A percentile compares a stretch with the other conserved stretches of the same genome.
phyloP scores from a whole-genome alignment of 106 monocot genomes.

The Allium sativum region DNA sequence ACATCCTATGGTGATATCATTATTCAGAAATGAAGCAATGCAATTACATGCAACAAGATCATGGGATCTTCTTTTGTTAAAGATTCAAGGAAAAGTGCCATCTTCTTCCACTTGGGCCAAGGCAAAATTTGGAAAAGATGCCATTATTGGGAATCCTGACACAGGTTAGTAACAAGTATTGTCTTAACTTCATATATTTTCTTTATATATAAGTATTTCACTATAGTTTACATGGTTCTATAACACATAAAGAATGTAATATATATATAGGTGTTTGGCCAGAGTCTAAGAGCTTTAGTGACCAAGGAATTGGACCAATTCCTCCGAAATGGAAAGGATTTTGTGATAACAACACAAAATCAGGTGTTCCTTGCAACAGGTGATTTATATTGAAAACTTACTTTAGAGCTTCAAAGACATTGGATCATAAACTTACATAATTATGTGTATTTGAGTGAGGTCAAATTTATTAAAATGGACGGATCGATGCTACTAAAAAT shows the following conservation, averaged over 20 bases:
- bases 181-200: not conserved
- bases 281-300: slow-evolving; percentile 16
- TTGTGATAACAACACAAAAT: slow-evolving; percentile 7
- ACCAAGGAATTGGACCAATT: slow-evolving; percentile 12
- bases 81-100: not conserved
- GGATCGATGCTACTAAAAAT: no score
- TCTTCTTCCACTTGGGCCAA: slow-evolving; percentile 5
- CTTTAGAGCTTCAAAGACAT: no score
- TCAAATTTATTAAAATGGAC: no score
- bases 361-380: slow-evolving; percentile 21
- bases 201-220: not conserved
- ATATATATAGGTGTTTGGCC: slow-evolving; percentile 14
- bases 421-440: no score
- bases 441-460: no score
- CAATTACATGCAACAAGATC: slow-evolving; percentile 12
- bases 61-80: slow-evolving; percentile 4
- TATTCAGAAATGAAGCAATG: not conserved
- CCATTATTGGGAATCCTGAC: slow-evolving; percentile 15
- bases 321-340: slow-evolving; percentile 19
- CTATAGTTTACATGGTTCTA: not conserved
- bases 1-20: slow-evolving; percentile 10
- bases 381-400: not conserved
- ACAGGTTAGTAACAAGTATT: not conserved
- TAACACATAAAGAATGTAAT: not conserved
- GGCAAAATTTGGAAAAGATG: slow-evolving; percentile 11